phyloP scores from a whole-genome alignment of 495 filamentous ascomycete species.

The Mytilinidion resinicola region DNA sequence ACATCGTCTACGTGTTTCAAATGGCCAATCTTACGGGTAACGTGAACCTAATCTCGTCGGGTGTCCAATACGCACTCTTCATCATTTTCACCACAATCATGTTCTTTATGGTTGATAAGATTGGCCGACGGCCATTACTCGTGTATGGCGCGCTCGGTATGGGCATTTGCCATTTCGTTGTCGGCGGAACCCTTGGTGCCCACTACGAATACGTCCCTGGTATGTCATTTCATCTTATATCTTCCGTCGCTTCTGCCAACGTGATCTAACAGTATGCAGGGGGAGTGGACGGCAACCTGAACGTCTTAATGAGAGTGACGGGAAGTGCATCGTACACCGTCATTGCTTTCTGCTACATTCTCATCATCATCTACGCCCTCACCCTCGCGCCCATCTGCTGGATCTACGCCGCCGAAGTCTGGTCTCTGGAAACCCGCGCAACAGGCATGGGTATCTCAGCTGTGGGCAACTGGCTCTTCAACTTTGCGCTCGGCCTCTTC shows the following conservation, averaged over 20 bases:
- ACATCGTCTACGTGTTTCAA: constrained; percentile 64
- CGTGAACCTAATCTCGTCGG: constrained; percentile 59
- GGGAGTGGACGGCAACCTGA: constrained; percentile 58
- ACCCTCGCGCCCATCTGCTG: constrained; percentile 66
- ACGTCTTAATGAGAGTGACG: constrained; percentile 57
- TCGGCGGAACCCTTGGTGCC: constrained; percentile 50
- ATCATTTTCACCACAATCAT: constrained; percentile 62
- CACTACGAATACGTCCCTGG: constrained; percentile 41
- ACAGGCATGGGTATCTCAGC: constrained; percentile 64
- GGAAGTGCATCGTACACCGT: constrained; percentile 61
- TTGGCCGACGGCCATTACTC: constrained; percentile 66
- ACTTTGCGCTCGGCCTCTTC: constrained; percentile 67
- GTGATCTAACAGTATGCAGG: constrained; percentile 23
- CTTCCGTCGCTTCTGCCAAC: no score
- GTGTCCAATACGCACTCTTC: constrained; percentile 70
- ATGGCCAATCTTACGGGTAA: constrained; percentile 62
- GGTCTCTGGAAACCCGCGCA: constrained; percentile 66
- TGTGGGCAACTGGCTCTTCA: constrained; percentile 70
- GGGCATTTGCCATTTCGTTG: constrained; percentile 62
- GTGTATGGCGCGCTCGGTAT: constrained; percentile 64
- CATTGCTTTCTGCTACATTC: constrained; percentile 72
- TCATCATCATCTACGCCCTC: constrained; percentile 68
- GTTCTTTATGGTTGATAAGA: constrained; percentile 66
- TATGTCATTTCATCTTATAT: no score
- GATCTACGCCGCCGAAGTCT: constrained; percentile 73